phyloP scores from a whole-genome alignment of 768 basidiomycete species.

The Cubamyces sp. region DNA sequence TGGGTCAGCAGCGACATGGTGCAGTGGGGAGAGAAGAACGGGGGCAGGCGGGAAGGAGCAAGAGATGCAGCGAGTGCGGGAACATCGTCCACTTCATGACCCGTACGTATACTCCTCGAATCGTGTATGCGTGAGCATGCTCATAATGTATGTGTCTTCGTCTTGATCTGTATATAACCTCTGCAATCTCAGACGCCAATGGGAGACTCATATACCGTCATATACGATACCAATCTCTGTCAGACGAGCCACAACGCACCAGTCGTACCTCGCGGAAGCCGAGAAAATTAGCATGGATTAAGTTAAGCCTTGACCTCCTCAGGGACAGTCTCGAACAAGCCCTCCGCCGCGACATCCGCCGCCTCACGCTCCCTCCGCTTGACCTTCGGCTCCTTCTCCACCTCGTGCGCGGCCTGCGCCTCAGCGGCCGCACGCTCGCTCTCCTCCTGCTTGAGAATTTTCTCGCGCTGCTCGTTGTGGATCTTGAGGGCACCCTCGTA shows the following conservation, averaged over 20 bases:
- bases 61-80: background rate
- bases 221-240: too few species aligned
- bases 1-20: conserved; percentile 74
- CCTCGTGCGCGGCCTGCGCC: conserved; percentile 15
- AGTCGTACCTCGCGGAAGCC: background rate
- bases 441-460: conserved; percentile 17
- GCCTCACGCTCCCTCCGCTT: conserved; percentile 15
- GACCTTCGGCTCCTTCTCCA: conserved; percentile 21
- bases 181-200: too few species aligned
- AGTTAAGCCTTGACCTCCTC: background rate
- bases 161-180: too few species aligned
- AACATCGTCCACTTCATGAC: background rate
- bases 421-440: conserved; percentile 17
- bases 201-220: too few species aligned
- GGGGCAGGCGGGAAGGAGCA: conserved; percentile 10
- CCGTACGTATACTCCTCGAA: background rate
- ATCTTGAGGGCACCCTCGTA: conserved; percentile 65
- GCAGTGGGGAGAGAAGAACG: conserved; percentile 55
- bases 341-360: conserved; percentile 24
- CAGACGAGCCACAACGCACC: too few species aligned
- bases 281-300: background rate
- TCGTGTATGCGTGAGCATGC: too few species aligned
- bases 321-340: conserved; percentile 29
- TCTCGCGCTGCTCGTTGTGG: conserved; percentile 27
- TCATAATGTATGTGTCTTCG: too few species aligned